Percentiles rank a stretch among this genome's conserved stretches.
Conservation (phyloP, 257 asterid genomes). For the Parsonsia alboflavescens region DNA sequence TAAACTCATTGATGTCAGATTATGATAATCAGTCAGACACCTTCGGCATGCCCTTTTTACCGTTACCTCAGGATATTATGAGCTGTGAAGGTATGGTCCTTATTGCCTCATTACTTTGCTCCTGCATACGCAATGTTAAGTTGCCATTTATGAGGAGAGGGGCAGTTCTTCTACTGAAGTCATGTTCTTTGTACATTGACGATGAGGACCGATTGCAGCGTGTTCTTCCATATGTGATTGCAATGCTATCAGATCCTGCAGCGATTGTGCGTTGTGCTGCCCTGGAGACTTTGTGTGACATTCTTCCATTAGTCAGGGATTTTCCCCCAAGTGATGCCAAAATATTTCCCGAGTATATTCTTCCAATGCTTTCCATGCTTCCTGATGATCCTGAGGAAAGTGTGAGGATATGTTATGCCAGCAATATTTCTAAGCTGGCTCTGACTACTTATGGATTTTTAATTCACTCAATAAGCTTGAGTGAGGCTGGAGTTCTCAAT, state of each 20-base stretch:
- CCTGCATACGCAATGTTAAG: slow-evolving; percentile 93
- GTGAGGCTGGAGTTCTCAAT: slow-evolving; percentile 94
- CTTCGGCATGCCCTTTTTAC: slow-evolving; percentile 87
- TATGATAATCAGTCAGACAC: slow-evolving; percentile 87
- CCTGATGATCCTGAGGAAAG: slow-evolving; percentile 99
- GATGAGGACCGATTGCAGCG: slow-evolving; percentile 97
- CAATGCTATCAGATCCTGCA: slow-evolving; percentile 92
- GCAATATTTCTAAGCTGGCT: slow-evolving; percentile 92
- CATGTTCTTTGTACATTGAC: slow-evolving; percentile 86
- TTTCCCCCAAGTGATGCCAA: slow-evolving; percentile 99
- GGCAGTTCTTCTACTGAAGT: slow-evolving; percentile 84
- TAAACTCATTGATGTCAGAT: slow-evolving; percentile 60
- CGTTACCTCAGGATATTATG: slow-evolving; percentile 73
- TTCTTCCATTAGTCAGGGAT: slow-evolving; percentile 92
- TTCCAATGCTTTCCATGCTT: slow-evolving; percentile 98
- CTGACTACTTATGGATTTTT: slow-evolving; percentile 93
- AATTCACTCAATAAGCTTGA: slow-evolving; percentile 91
- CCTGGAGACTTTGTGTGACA: slow-evolving; percentile 87
- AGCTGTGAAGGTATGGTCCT: slow-evolving; percentile 99
- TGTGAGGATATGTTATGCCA: slow-evolving; percentile 95
- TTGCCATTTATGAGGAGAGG: slow-evolving; percentile 91
- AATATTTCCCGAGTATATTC: slow-evolving; percentile 94
- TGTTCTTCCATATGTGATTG: slow-evolving; percentile 93
- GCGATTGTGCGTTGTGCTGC: slow-evolving; percentile 99
- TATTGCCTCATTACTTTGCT: slow-evolving; percentile 92